Base-by-base conservation (phyloP, 306 rosid genomes). In the Pterocarpus santalinus region DNA sequence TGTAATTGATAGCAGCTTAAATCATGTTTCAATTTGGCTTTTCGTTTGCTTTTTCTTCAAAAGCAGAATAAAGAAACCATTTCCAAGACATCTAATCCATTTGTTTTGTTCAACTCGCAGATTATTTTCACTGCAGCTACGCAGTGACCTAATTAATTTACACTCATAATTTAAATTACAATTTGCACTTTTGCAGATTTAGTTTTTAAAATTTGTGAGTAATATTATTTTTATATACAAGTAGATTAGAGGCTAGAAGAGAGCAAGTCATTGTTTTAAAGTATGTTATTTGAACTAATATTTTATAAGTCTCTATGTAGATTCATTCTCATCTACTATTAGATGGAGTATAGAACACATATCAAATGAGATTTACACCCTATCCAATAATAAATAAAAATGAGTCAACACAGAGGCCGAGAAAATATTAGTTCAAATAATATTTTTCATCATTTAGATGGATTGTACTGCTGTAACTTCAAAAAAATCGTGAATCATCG, bases 11-110 rank as follows among this genome's bases (percentile, higher is more conserved):
- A 73, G 13, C 22, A 14, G 36, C 22, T 49, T 55, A 10, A 38
- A 41, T 67, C 58, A 66, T 66, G 7, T 55, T 75, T 38, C 58
- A 61, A 13, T 74, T 66, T 34, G 28, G 5, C 80, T 66, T 81
- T 81, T 65, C 7, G 2, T 65, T 56, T 53, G 2, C 47, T 63
- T 72, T 47, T 30, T 80, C 35, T 12, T 72, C 73, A 8, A 72
- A 34, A 69, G 51, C 51, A 69, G 55, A 43, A 39, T 4, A 34
- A 78, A 44, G 7, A 75, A 61, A 30, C 8, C 46, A 44, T 22
- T 22, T 74, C 22, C 69, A 4, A 60, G 8, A 32, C 30, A 57
- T 2, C 38, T 56, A 5, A 51, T 15, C 58, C 58, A 52, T 13
- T 52, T 71, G 41, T 33, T 71, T n/a, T 2, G n/a, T 71, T 51